Evolutionary conservation across 345 rosid genomes (phyloP), one percentile per base, ranked within the genome.

Genomic region (Eucalyptus pauciflora): DNA sequence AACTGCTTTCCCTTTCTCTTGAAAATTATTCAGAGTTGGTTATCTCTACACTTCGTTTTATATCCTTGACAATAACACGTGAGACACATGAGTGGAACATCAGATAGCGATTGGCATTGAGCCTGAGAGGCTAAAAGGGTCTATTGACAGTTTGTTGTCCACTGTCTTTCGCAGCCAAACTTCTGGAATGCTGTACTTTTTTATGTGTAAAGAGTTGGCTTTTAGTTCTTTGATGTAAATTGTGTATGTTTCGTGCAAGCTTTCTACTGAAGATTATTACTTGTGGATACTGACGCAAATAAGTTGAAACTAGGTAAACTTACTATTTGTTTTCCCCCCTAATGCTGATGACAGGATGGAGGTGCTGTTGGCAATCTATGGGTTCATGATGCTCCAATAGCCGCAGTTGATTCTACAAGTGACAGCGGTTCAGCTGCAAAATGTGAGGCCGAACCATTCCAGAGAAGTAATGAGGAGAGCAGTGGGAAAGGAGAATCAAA

Each of bases 401-500:
- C 69, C 11, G 11, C 33, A 27, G 86, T 31, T 86, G 89, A 51
- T 60, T 85, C 52, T 46, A 88, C 80, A 81, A 45, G 86, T 71
- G 91, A 89, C 89, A 86, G 71, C 76, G 48, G 52, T 76, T 87
- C 50, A 7, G 87, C 88, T 85, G 89, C 85, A 86, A 92, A 90
- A 86, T 14, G 50, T 87, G 92, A 89, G 69, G 33, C 71, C 85
- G 69, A 64, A 87, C 89, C 88, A 56, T 60, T 49, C 25, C 67
- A 46, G 49, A 52, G 46, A 49, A 29, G 37, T 52, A 67, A 86
- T 41, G 54, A 88, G 86, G 88, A 51, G 64, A 58, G 51, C 91
- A 56, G 81, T 48, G 89, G 60, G 83, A 85, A 83, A 69, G 91
- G 87, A 37, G 92, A 85, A 89, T 43, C 51, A 10, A 87, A 89